phyloP scores from a whole-genome alignment of 768 basidiomycete species.

The Mycena kentingensis region DNA sequence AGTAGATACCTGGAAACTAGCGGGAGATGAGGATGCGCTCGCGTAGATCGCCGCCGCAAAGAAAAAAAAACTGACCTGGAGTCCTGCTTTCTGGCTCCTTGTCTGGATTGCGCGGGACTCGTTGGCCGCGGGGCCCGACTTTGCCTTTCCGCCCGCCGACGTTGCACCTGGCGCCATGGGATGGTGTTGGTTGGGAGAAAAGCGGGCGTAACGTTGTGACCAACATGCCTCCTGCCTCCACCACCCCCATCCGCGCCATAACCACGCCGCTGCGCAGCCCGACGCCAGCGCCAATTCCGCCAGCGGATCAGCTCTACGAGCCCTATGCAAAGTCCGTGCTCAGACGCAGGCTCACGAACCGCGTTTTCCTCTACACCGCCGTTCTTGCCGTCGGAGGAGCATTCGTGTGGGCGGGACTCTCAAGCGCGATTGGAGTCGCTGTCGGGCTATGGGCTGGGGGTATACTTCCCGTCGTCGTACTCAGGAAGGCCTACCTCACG shows the following conservation, averaged over 20 bases:
- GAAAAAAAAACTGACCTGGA: conserved; percentile 59
- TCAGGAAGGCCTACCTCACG: conserved; percentile 61
- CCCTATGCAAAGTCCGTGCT: conserved; percentile 66
- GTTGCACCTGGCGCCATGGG: conserved; percentile 52
- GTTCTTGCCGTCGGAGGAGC: conserved; percentile 49
- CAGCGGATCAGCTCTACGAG: conserved; percentile 61
- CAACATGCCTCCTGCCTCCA: not conserved
- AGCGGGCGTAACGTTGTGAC: not conserved
- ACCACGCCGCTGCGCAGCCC: conserved; percentile 47
- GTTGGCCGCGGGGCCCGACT: conserved; percentile 44
- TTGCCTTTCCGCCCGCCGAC: conserved; percentile 67
- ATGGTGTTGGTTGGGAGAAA: not conserved
- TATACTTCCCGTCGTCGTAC: conserved; percentile 57
- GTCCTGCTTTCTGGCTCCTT: conserved; percentile 80
- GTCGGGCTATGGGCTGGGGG: conserved; percentile 49
- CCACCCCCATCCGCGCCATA: conserved; percentile 51
- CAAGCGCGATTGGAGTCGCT: conserved; percentile 37
- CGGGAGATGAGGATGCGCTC: too few relatives aligned
- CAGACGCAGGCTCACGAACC: conserved; percentile 57
- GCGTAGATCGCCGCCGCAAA: too few relatives aligned
- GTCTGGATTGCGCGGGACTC: conserved; percentile 55
- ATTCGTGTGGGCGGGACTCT: conserved; percentile 40
- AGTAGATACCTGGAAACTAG: too few relatives aligned
- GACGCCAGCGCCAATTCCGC: conserved; percentile 56
- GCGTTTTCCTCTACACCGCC: conserved; percentile 54